Evolutionary conservation across 352 stramenopile species (phyloP), one percentile per base, ranked within the genome.

Genomic region (Phytopythium vexans): DNA sequence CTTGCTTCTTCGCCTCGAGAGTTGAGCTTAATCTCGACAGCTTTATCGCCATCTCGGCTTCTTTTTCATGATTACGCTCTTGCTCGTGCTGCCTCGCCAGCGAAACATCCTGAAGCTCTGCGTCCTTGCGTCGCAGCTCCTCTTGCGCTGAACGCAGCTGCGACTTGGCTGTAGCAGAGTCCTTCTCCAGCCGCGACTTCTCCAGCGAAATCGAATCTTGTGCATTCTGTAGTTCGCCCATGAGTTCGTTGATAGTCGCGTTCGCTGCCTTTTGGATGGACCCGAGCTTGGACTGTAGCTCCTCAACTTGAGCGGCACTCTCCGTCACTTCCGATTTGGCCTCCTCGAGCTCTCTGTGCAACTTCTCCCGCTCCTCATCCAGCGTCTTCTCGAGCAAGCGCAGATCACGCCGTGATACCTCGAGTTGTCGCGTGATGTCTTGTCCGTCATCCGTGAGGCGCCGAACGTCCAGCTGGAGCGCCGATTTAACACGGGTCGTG

Each of bases 251-350:
- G 44, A 91, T 89, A 7, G 81, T 91, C 0, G 81, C 81, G 60
- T 91, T 91, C 11, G 81, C 81, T 5, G 81, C 81, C 54, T 49
- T 86, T 55, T 91, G 81, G 27, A 91, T 78, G 0, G 81, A 84
- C 12, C 69, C 74, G 49, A 91, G 74, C 52, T 91, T 88, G 10
- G 47, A 58, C 40, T 91, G 81, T 33, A 91, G 43, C 51, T 89
- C 76, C 39, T 89, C 81, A 0, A 70, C 58, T 7, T 81, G 52
- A 0, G 68, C 64, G 12, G 41, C 56, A 1, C 53, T 62, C 16
- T 92, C 81, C 21, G 56, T 68, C 8, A 37, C 52, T 48, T 92
- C 81, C 0, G 56, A 32, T 1, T 67, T 60, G 10, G 67, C 9
- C 15, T 77, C 70, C 31, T 92, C 77, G 0, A 79, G 59, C 14